These are phyloP conservation scores for Dovyalis caffra DNA, from an alignment of 345 rosid species.

Conservation along the genomic window DNA sequence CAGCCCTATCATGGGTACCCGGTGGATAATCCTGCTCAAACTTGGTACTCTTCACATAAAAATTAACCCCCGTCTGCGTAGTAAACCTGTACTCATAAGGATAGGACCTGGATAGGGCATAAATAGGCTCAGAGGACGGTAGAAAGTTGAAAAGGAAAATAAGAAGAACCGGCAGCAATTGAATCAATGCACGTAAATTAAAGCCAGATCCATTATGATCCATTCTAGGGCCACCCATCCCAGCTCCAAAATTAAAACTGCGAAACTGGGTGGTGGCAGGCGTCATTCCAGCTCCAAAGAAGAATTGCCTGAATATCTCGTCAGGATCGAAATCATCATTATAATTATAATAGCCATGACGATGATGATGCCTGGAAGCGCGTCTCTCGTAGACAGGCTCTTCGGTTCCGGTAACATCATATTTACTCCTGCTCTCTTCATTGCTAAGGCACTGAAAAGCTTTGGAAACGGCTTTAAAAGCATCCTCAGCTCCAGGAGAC, in stretches of 20 bases:
- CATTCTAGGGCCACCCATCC: conserved; percentile 48
- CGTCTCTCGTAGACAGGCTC: conserved; percentile 61
- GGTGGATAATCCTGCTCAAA: conserved; percentile 77
- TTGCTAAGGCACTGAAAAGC: conserved; percentile 92
- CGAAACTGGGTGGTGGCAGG: conserved; percentile 71
- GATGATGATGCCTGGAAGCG: conserved; percentile 38
- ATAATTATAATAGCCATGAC: conserved; percentile 49
- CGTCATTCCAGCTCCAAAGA: conserved; percentile 73
- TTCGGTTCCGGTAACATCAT: conserved; percentile 73
- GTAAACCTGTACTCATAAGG: conserved; percentile 78
- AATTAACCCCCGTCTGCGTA: conserved; percentile 70
- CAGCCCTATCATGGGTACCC: conserved; percentile 43
- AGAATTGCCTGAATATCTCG: conserved; percentile 91
- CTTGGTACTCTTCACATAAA: conserved; percentile 67
- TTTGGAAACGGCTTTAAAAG: conserved; percentile 78
- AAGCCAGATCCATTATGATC: conserved; percentile 61
- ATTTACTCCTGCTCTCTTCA: conserved; percentile 61
- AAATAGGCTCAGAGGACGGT: conserved; percentile 74
- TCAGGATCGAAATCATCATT: conserved; percentile 86
- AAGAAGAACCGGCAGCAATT: conserved; percentile 72
- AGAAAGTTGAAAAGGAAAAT: conserved; percentile 70
- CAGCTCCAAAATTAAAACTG: conserved; percentile 64
- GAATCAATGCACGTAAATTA: conserved; percentile 60
- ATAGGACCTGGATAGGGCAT: conserved; percentile 59
- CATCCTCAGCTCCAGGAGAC: conserved; percentile 94